Percentiles rank a stretch among this genome's conserved stretches.
Conservation (phyloP, 805 yeast genomes). For the Hemisphaericaspora nanyangensis region DNA sequence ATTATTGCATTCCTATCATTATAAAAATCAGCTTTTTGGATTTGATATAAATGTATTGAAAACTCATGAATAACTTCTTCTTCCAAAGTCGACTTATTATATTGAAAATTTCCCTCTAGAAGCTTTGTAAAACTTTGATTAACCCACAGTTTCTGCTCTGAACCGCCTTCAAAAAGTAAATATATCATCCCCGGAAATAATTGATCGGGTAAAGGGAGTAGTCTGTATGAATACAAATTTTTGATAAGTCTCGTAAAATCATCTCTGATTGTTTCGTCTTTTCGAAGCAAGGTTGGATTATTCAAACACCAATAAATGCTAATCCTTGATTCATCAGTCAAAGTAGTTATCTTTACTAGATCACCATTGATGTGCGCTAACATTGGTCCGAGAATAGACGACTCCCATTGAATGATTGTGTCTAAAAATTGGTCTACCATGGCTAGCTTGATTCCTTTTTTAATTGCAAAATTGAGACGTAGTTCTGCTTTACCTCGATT, state of each 20-base stretch:
- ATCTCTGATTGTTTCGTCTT: background rate
- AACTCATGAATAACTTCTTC: slow-evolving; percentile 52
- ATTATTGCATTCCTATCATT: slow-evolving; percentile 33
- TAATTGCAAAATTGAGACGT: slow-evolving; percentile 47
- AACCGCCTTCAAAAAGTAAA: slow-evolving; percentile 52
- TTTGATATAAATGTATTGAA: slow-evolving; percentile 43
- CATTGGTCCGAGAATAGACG: slow-evolving; percentile 9
- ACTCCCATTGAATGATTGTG: slow-evolving; percentile 36
- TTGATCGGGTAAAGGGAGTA: slow-evolving; percentile 5
- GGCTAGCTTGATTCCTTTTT: slow-evolving; percentile 39
- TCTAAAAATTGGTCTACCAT: slow-evolving; percentile 29
- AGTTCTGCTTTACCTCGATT: slow-evolving; percentile 50
- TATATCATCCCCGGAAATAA: slow-evolving; percentile 49
- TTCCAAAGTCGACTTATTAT: slow-evolving; percentile 8
- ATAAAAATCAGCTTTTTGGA: slow-evolving; percentile 53
- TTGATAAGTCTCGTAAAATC: slow-evolving; percentile 1
- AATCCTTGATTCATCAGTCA: background rate
- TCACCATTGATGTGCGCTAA: slow-evolving; percentile 14
- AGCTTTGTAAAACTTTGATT: slow-evolving; percentile 5
- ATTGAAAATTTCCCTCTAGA: background rate
- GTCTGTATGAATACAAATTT: background rate
- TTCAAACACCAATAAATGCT: slow-evolving; percentile 8
- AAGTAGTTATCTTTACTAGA: background rate
- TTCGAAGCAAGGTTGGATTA: slow-evolving; percentile 4
- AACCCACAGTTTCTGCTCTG: slow-evolving; percentile 48